phyloP scores from a whole-genome alignment of 2,329 filamentous ascomycete genomes.

The Eurotiales sp. region DNA sequence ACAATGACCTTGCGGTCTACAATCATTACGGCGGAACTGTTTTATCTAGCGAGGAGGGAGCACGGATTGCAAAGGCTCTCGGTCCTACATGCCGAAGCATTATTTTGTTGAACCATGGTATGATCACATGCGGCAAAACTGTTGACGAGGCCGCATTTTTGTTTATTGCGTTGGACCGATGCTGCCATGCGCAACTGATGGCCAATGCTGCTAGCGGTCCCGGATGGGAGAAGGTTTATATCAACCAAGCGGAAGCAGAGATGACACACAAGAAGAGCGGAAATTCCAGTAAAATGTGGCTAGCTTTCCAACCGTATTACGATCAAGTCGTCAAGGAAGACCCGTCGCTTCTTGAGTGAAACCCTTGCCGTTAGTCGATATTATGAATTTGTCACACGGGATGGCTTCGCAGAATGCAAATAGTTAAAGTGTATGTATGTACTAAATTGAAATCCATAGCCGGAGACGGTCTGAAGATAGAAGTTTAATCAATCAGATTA shows the following conservation, averaged over 20 bases:
- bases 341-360: background rate
- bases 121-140: slow-evolving; percentile 1
- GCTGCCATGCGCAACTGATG: slow-evolving; percentile 4
- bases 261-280: slow-evolving; percentile 9
- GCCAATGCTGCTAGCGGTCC: background rate
- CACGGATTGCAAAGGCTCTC: slow-evolving; percentile 3
- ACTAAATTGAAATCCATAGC: no score
- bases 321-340: slow-evolving; percentile 8
- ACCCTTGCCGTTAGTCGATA: no score
- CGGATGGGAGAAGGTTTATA: slow-evolving; percentile 4
- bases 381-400: background rate
- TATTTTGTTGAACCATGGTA: slow-evolving; percentile 2
- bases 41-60: slow-evolving; percentile 1
- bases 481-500: no score
- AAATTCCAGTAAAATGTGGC: slow-evolving; percentile 12
- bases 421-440: background rate
- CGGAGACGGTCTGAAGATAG: no score
- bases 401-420: background rate
- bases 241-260: slow-evolving; percentile 2
- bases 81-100: background rate
- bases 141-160: slow-evolving; percentile 5
- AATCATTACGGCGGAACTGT: slow-evolving; percentile 2
- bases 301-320: slow-evolving; percentile 5
- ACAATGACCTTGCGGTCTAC: slow-evolving; percentile 41
- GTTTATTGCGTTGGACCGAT: slow-evolving; percentile 1